Conservation (phyloP, 768 basidiomycete species). For the Boletus sp. region DNA sequence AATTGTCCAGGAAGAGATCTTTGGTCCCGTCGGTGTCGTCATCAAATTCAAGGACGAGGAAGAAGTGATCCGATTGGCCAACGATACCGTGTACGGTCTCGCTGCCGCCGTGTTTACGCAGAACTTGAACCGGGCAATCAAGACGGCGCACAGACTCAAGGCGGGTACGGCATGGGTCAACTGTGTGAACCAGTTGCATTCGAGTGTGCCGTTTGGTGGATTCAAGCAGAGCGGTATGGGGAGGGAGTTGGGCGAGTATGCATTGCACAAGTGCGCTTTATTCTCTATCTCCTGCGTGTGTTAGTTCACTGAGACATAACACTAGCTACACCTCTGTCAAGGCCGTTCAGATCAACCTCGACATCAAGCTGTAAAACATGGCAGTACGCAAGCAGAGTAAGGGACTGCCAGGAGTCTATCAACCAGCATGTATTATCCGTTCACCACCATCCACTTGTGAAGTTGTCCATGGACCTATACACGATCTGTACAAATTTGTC, state of each 20-base stretch:
- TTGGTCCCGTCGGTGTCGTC: conserved; percentile 76
- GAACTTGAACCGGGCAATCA: conserved; percentile 72
- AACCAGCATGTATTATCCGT: not conserved
- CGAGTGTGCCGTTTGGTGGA: conserved; percentile 75
- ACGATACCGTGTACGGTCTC: conserved; percentile 85
- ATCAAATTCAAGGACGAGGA: conserved; percentile 72
- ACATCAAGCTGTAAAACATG: conserved; percentile 13
- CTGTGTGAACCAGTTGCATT: conserved; percentile 28
- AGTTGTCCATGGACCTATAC: not conserved
- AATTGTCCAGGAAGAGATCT: conserved; percentile 75
- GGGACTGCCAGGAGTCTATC: not conserved
- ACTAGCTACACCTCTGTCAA: conserved; percentile 25
- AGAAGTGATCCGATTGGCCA: conserved; percentile 71
- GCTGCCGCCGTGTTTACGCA: conserved; percentile 85
- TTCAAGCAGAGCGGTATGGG: conserved; percentile 85
- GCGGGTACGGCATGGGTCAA: conserved; percentile 80
- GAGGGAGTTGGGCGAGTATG: conserved; percentile 78
- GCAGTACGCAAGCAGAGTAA: not conserved
- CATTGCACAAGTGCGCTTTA: conserved; percentile 47
- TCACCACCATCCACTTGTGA: not conserved
- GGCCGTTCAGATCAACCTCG: conserved; percentile 49
- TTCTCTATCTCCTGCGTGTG: not conserved
- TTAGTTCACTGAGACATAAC: not conserved
- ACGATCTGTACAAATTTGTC: not conserved
- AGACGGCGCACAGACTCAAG: conserved; percentile 69